A percentile compares a stretch with the other conserved stretches of the same genome.
Conservation (phyloP, 2,329 filamentous ascomycete species). For the Pseudopyricularia javanii region DNA sequence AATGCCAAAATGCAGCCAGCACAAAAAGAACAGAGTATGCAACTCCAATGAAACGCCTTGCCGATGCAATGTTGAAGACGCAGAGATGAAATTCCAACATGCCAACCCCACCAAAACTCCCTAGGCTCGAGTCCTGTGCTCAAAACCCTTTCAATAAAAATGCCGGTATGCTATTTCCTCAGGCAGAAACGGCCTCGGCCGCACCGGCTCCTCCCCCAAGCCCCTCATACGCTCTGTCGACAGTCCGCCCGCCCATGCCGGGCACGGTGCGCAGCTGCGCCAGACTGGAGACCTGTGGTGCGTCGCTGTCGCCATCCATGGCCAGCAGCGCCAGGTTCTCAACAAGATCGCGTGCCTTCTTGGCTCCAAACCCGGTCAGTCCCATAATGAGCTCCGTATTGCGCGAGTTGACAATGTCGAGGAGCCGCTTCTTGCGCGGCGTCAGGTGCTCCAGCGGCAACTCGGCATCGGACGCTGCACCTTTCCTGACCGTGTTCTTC, state of each 20-base stretch:
- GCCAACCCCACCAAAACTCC: background rate
- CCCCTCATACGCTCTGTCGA: constrained; percentile 44
- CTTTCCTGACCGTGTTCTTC: constrained; percentile 7
- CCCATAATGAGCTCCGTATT: constrained; percentile 53
- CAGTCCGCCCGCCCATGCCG: constrained; percentile 42
- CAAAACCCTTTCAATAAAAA: background rate
- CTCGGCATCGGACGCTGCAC: constrained; percentile 1
- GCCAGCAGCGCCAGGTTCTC: constrained; percentile 35
- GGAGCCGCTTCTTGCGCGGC: constrained; percentile 48
- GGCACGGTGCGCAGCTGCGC: constrained; percentile 40
- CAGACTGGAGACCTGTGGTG: constrained; percentile 31
- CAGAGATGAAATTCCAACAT: background rate
- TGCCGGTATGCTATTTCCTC: background rate
- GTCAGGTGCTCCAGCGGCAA: constrained; percentile 10
- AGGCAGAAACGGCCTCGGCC: background rate
- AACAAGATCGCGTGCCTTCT: constrained; percentile 53
- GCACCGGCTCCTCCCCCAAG: background rate
- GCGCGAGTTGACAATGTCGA: constrained; percentile 63
- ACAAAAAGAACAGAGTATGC: background rate
- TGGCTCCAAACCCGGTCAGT: constrained; percentile 59
- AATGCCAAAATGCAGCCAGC: background rate
- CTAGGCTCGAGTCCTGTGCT: background rate
- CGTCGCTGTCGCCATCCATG: constrained; percentile 20
- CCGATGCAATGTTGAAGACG: background rate
- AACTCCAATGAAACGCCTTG: background rate